Percentiles rank a stretch among this genome's conserved stretches.
Conservation (phyloP, 2,329 filamentous ascomycete genomes). For the Neophaeococcomyces aloes region DNA sequence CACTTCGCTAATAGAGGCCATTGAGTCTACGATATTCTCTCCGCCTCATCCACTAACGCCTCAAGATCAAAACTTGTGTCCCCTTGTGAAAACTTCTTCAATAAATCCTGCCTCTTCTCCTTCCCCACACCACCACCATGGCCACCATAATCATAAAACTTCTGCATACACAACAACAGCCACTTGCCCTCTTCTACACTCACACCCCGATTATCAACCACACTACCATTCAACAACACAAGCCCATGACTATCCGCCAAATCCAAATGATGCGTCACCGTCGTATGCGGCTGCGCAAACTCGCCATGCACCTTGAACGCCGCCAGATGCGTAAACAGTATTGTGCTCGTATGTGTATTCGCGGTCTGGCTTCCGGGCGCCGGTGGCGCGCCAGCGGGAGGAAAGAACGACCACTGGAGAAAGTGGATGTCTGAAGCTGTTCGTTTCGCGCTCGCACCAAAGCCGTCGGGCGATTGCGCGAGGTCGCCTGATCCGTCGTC, state of each 20-base stretch:
- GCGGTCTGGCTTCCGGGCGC: slow-evolving; percentile 29
- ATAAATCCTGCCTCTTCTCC: slow-evolving; percentile 51
- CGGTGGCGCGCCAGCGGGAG: slow-evolving; percentile 29
- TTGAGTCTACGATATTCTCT: slow-evolving; percentile 50
- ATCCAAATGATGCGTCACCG: slow-evolving; percentile 82
- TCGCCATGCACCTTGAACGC: slow-evolving; percentile 87
- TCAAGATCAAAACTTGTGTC: slow-evolving; percentile 73
- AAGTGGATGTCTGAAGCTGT: slow-evolving; percentile 88
- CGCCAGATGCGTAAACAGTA: slow-evolving; percentile 88
- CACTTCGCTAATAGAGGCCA: background rate
- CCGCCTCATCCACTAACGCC: slow-evolving; percentile 75
- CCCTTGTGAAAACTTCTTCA: slow-evolving; percentile 73
- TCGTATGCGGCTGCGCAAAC: slow-evolving; percentile 85
- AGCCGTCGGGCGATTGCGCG: slow-evolving; percentile 24
- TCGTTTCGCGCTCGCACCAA: slow-evolving; percentile 19
- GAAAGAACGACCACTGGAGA: slow-evolving; percentile 89
- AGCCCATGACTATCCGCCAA: slow-evolving; percentile 62
- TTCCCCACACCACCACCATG: slow-evolving; percentile 42
- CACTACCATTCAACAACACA: slow-evolving; percentile 74
- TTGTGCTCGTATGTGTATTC: slow-evolving; percentile 53
- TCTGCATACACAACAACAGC: slow-evolving; percentile 84
- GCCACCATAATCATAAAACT: slow-evolving; percentile 65
- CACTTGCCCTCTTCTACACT: slow-evolving; percentile 74
- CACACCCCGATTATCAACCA: slow-evolving; percentile 66
- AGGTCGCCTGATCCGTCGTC: slow-evolving; percentile 18